phyloP scores from a whole-genome alignment of 768 basidiomycete species.

The Pleurotus tuoliensis region DNA sequence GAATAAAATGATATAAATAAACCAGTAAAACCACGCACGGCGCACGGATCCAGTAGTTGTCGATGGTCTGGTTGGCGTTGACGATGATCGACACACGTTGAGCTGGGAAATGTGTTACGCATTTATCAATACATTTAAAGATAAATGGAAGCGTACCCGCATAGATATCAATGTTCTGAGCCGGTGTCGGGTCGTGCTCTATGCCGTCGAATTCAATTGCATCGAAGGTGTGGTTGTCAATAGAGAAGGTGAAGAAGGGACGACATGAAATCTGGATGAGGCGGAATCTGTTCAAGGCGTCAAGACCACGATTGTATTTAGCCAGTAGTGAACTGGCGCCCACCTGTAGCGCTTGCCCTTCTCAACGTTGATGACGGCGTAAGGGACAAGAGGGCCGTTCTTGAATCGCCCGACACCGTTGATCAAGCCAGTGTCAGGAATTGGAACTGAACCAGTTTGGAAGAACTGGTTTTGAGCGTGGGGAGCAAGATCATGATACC shows the following conservation, averaged over 20 bases:
- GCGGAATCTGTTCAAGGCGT: conserved; percentile 35
- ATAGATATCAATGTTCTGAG: conserved; percentile 40
- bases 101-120: conserved; percentile 13
- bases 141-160: conserved; percentile 20
- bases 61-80: conserved; percentile 36
- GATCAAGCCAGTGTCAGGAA: conserved; percentile 39
- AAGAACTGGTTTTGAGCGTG: conserved; percentile 31
- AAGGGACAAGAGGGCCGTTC: conserved; percentile 34
- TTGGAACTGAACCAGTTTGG: conserved; percentile 27
- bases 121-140: too few species aligned
- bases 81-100: conserved; percentile 35
- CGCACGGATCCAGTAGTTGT: conserved; percentile 42
- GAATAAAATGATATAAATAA: neutral
- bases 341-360: conserved; percentile 42
- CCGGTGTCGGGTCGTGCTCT: conserved; percentile 32
- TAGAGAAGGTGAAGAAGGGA: conserved; percentile 33
- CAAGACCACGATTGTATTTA: conserved; percentile 19
- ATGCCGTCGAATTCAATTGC: conserved; percentile 38
- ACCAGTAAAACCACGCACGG: conserved; percentile 14
- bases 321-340: neutral
- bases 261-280: conserved; percentile 44
- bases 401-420: conserved; percentile 40
- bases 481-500: conserved; percentile 28
- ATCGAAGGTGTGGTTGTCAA: conserved; percentile 33
- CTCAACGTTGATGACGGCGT: conserved; percentile 39